A percentile compares a stretch with the other conserved stretches of the same genome.
phyloP scores from a whole-genome alignment of 1,284 basidiomycete genomes.

The Volvariella surrecta region DNA sequence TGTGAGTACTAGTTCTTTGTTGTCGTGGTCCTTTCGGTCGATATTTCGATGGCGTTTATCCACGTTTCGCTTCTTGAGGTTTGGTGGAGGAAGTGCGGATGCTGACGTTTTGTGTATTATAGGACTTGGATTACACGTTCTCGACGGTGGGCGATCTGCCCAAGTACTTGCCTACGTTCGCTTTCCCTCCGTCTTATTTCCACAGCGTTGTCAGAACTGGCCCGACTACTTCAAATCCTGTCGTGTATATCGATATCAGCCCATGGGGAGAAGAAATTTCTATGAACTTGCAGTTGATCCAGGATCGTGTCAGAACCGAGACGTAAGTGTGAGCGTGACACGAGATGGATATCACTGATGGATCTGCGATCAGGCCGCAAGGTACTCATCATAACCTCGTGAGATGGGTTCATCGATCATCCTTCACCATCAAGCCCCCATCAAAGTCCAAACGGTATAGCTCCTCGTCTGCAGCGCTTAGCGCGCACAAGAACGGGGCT shows the following conservation, averaged over 20 bases:
- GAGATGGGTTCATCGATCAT: conserved; percentile 73
- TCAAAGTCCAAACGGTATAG: conserved; percentile 7
- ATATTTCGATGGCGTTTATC: not conserved
- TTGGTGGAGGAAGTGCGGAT: conserved; percentile 6
- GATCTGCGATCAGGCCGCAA: conserved; percentile 47
- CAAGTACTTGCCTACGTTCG: conserved; percentile 63
- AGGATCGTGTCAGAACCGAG: conserved; percentile 70
- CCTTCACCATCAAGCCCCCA: conserved; percentile 51
- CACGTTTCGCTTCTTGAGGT: conserved; percentile 7
- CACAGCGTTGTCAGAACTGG: conserved; percentile 68
- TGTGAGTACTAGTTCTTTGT: conserved; percentile 33
- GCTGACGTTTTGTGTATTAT: conserved; percentile 8
- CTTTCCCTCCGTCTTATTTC: conserved; percentile 78
- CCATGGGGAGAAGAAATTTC: conserved; percentile 73
- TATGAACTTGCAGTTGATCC: conserved; percentile 61
- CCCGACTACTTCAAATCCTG: conserved; percentile 52
- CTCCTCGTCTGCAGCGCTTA: not conserved
- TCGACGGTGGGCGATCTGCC: conserved; percentile 68
- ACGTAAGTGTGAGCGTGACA: conserved; percentile 42
- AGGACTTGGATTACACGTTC: conserved; percentile 79
- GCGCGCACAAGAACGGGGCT: conserved; percentile 7
- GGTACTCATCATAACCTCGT: conserved; percentile 71
- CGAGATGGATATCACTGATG: conserved; percentile 8
- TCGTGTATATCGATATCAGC: conserved; percentile 61
- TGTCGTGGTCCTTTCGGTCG: not conserved